Conservation (phyloP, 2,329 filamentous ascomycete species). For the Fusarium ambrosium region DNA sequence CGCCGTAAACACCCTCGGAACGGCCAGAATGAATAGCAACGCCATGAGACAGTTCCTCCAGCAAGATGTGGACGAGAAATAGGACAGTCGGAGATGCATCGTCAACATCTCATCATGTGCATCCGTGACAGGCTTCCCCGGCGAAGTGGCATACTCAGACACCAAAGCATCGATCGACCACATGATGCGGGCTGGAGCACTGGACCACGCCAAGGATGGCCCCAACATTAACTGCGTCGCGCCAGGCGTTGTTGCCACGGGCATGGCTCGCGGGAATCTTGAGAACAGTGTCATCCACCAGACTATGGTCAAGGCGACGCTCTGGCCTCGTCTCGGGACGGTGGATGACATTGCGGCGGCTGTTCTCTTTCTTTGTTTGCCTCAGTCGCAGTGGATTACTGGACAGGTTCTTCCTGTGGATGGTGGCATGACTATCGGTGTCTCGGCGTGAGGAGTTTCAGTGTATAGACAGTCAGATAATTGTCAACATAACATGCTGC, state of each 20-base stretch:
- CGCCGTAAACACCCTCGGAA: neutral
- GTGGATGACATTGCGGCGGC: neutral
- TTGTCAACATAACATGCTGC: neutral
- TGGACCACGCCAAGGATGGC: neutral
- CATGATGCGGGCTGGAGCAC: neutral
- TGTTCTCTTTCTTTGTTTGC: neutral
- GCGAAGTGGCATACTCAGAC: neutral
- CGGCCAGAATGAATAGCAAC: neutral
- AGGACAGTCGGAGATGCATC: neutral
- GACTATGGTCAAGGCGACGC: neutral
- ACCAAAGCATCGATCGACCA: neutral
- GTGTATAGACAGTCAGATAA: neutral
- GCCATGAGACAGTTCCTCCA: neutral
- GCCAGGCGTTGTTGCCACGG: neutral
- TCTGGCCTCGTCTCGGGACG: neutral
- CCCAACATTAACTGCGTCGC: neutral
- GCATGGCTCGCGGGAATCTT: neutral
- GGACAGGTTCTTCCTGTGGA: neutral
- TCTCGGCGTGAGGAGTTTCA: neutral
- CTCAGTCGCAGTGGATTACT: neutral
- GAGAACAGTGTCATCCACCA: neutral
- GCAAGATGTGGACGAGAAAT: neutral
- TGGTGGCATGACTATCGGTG: neutral
- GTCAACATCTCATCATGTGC: neutral
- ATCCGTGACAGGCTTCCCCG: neutral